A percentile compares a stretch with the other conserved stretches of the same genome.
phyloP scores from a whole-genome alignment of 2,329 filamentous ascomycete species.

The Talaromyces sp. region DNA sequence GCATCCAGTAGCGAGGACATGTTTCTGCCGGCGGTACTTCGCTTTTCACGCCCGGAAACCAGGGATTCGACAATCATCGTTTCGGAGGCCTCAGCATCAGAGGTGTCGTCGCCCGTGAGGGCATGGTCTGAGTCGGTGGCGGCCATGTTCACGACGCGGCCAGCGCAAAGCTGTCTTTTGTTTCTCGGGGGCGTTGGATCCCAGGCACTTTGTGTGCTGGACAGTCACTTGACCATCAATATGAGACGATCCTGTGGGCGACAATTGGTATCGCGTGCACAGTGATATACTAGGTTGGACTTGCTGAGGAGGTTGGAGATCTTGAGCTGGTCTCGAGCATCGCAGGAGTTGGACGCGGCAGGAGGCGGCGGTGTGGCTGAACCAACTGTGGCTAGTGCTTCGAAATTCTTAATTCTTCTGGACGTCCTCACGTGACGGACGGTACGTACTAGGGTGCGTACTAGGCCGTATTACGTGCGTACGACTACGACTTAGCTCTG shows the following conservation, averaged over 20 bases:
- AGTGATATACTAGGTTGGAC: not conserved
- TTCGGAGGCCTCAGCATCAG: slow-evolving; percentile 22
- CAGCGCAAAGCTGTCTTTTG: not conserved
- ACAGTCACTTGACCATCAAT: not conserved
- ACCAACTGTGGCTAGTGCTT: not conserved
- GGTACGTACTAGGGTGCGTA: not conserved
- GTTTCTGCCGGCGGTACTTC: slow-evolving; percentile 78
- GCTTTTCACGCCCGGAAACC: slow-evolving; percentile 56
- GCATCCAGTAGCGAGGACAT: slow-evolving; percentile 74
- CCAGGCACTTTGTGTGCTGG: not conserved
- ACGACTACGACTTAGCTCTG: not conserved
- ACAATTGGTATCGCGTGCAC: not conserved
- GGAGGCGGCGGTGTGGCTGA: not conserved
- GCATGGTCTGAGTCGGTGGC: slow-evolving; percentile 24
- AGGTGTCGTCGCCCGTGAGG: slow-evolving; percentile 21
- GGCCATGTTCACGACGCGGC: slow-evolving; percentile 7
- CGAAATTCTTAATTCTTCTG: not conserved
- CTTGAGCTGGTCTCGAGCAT: not conserved
- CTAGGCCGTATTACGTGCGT: not conserved
- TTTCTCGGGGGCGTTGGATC: not conserved
- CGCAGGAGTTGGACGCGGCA: not conserved
- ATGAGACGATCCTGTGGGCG: not conserved
- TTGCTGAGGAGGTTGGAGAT: not conserved
- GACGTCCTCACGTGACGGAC: not conserved
- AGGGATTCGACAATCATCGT: slow-evolving; percentile 29